Evolutionary conservation across 2,329 filamentous ascomycete species (phyloP).

Genomic region (Diplodia mutila): DNA sequence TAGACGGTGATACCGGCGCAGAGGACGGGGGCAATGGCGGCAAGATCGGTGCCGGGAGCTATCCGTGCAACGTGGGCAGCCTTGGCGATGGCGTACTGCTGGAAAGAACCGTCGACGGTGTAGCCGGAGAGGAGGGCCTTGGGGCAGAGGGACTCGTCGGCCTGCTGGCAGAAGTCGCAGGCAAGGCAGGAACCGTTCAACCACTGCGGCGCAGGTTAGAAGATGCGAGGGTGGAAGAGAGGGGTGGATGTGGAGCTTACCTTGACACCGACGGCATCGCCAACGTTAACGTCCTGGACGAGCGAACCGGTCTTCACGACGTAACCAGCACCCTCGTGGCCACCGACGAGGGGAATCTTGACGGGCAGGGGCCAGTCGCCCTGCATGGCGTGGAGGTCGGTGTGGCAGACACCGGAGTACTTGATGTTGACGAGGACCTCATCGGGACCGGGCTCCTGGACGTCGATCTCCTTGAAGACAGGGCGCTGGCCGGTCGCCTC

Average conservation of each 20-base stretch:
- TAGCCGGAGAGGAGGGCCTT: constrained; percentile 80
- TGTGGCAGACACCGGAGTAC: constrained; percentile 90
- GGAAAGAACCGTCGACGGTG: constrained; percentile 91
- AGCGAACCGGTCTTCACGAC: constrained; percentile 80
- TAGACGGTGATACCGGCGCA: constrained; percentile 89
- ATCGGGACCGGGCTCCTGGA: constrained; percentile 79
- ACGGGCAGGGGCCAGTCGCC: constrained; percentile 86
- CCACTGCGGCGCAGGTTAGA: constrained; percentile 58
- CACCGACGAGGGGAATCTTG: constrained; percentile 85
- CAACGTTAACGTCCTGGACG: constrained; percentile 76
- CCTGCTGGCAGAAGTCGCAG: constrained; percentile 76
- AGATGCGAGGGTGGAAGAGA: background rate
- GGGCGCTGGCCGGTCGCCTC: constrained; percentile 75
- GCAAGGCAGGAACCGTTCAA: constrained; percentile 83
- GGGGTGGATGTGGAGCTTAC: background rate
- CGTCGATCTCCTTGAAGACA: constrained; percentile 79
- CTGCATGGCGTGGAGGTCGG: constrained; percentile 78
- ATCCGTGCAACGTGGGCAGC: constrained; percentile 83
- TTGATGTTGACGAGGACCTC: constrained; percentile 92
- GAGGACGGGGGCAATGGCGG: constrained; percentile 77
- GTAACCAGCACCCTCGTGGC: constrained; percentile 76
- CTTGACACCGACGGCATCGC: constrained; percentile 83
- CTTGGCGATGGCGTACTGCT: constrained; percentile 88
- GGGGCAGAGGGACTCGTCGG: constrained; percentile 82
- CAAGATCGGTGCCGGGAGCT: constrained; percentile 74